Conservation (phyloP, 768 basidiomycete species). For the Kondoa subrosea region DNA sequence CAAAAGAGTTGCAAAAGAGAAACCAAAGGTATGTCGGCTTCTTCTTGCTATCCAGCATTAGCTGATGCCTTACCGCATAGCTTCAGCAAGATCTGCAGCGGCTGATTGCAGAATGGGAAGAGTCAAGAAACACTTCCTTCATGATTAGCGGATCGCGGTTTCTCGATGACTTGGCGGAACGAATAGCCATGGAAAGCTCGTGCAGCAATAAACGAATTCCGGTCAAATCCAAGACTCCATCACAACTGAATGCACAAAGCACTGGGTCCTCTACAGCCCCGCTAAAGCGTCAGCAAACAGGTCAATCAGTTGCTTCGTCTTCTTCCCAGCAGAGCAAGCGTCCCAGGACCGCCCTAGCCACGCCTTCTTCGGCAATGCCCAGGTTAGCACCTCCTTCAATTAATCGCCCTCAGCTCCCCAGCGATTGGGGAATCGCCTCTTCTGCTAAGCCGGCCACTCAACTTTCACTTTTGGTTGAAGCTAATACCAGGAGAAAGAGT, state of each 20-base stretch:
- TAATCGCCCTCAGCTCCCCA: not conserved
- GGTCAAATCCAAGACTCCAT: not conserved
- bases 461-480: not conserved
- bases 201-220: not conserved
- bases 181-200: slow-evolving; percentile 32
- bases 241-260: not conserved
- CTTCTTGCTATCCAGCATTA: not conserved
- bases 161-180: slow-evolving; percentile 58
- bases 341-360: not conserved
- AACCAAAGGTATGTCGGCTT: slow-evolving; percentile 57
- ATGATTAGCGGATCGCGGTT: slow-evolving; percentile 70
- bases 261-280: not conserved
- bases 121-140: slow-evolving; percentile 53
- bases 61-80: slow-evolving; percentile 34
- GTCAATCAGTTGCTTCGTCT: not conserved
- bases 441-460: not conserved
- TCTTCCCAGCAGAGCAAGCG: slow-evolving; percentile 2
- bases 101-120: slow-evolving; percentile 73
- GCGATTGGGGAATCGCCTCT: not conserved
- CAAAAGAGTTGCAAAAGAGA: slow-evolving; percentile 78
- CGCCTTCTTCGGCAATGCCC: not conserved
- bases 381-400: not conserved
- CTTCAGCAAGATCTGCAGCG: slow-evolving; percentile 70
- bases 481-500: not conserved
- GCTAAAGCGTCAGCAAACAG: not conserved